These are phyloP conservation scores for Oryza glumipatula DNA, from an alignment of 176 grass and related monocot species.

Conservation along the genomic window DNA sequence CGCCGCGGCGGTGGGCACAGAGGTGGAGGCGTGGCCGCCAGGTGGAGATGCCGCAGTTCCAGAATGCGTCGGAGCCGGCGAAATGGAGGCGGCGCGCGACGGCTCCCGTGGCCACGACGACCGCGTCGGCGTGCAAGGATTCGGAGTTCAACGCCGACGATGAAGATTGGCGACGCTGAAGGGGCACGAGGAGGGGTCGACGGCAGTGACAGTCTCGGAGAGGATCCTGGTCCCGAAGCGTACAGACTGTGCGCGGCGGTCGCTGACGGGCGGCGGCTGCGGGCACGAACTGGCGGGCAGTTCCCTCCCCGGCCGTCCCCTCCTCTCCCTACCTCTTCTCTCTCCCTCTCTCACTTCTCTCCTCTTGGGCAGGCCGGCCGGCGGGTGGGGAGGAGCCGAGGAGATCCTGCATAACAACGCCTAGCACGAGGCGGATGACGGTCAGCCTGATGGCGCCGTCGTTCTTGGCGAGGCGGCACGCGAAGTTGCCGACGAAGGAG, in stretches of 20 bases:
- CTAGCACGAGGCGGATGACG: slow-evolving; percentile 31
- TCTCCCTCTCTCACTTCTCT: too few species aligned
- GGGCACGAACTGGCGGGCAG: too few species aligned
- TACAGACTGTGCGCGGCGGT: slow-evolving; percentile 56
- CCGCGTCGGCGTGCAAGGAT: slow-evolving; percentile 59
- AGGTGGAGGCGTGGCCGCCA: slow-evolving; percentile 10
- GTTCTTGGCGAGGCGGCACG: slow-evolving; percentile 45
- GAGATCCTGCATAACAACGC: not conserved
- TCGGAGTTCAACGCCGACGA: slow-evolving; percentile 9
- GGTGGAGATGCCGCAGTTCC: slow-evolving; percentile 90
- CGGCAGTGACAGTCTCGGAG: slow-evolving; percentile 77
- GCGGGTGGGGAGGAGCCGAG: too few species aligned
- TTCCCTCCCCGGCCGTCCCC: too few species aligned
- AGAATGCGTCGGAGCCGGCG: slow-evolving; percentile 68
- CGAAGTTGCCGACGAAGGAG: not conserved
- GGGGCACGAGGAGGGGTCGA: slow-evolving; percentile 69
- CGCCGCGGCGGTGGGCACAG: too few species aligned
- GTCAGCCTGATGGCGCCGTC: slow-evolving; percentile 22
- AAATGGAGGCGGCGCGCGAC: slow-evolving; percentile 83
- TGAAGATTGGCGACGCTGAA: slow-evolving; percentile 60
- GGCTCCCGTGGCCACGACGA: slow-evolving; percentile 84
- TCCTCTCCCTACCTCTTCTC: too few species aligned
- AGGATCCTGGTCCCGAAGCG: slow-evolving; percentile 76
- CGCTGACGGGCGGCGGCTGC: too few species aligned
- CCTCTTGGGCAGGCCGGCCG: too few species aligned